Evolutionary conservation across 192 early-diverging fungal genomes (phyloP).

Genomic region (Entomortierella beljakovae): DNA sequence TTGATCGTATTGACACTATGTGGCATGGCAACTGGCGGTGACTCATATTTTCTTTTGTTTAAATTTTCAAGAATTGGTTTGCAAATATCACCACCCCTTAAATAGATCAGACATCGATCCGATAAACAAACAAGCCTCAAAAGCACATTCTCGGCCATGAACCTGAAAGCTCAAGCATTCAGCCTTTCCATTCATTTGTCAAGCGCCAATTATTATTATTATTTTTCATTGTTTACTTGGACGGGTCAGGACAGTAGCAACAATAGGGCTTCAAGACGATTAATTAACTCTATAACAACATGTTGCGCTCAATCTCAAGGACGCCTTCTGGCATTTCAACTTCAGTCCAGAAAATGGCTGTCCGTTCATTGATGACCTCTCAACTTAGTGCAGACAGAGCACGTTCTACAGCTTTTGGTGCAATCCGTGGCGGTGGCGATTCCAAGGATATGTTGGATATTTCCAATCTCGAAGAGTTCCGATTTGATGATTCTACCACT

Average conservation of each 20-base stretch:
- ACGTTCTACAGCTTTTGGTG: conserved; percentile 44
- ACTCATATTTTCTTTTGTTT: too few species aligned
- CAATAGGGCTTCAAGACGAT: not conserved
- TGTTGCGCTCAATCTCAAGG: conserved; percentile 52
- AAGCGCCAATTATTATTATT: too few species aligned
- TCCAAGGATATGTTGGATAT: conserved; percentile 60
- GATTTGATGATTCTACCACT: conserved; percentile 70
- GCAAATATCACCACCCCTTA: too few species aligned
- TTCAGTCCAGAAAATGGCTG: conserved; percentile 17
- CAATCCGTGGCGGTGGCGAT: conserved; percentile 32
- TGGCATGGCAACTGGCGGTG: too few species aligned
- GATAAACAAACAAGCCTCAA: too few species aligned
- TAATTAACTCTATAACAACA: not conserved
- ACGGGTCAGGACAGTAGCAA: not conserved
- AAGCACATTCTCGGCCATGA: too few species aligned
- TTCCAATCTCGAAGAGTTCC: conserved; percentile 59
- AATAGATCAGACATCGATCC: too few species aligned
- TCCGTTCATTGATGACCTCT: conserved; percentile 45
- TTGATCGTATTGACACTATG: too few species aligned
- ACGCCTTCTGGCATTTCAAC: conserved; percentile 12
- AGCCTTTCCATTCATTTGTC: too few species aligned
- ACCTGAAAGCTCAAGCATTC: too few species aligned
- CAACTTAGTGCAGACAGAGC: conserved; percentile 26
- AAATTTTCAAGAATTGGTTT: too few species aligned
- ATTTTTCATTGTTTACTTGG: too few species aligned